Percentiles rank a stretch among this genome's conserved stretches.
Evolutionary conservation across 352 stramenopile genomes (phyloP).

Genomic region (Phytophthora agathidicida): DNA sequence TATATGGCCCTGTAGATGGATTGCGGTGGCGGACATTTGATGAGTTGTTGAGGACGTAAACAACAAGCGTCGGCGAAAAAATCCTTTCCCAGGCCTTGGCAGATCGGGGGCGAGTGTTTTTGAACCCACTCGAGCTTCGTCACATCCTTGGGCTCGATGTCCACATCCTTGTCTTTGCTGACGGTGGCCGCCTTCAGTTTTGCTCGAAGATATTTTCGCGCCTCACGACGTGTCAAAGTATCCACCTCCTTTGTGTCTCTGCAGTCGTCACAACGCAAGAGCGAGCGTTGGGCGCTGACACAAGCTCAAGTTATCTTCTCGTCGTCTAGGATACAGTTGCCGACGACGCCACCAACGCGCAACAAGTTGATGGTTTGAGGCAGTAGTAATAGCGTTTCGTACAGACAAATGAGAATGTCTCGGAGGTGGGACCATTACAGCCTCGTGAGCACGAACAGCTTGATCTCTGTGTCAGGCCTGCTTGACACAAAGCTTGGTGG

Average conservation of each 20-base stretch:
- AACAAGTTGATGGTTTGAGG: slow-evolving; percentile 2
- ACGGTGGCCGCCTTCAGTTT: neutral
- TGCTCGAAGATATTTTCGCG: slow-evolving; percentile 21
- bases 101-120: slow-evolving; percentile 5
- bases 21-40: slow-evolving; percentile 15
- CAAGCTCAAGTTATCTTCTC: slow-evolving; percentile 11
- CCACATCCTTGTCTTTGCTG: slow-evolving; percentile 13
- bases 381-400: slow-evolving; percentile 24
- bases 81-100: slow-evolving; percentile 2
- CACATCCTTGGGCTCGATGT: slow-evolving; percentile 9
- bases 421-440: slow-evolving; percentile 26
- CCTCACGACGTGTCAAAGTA: slow-evolving; percentile 10
- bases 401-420: slow-evolving; percentile 17
- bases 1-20: neutral
- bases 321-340: slow-evolving; percentile 2
- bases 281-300: neutral
- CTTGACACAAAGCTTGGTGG: too few relatives aligned
- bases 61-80: slow-evolving; percentile 19
- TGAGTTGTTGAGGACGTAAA: slow-evolving; percentile 13
- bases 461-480: neutral
- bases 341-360: neutral
- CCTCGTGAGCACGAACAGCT: slow-evolving; percentile 7
- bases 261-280: neutral
- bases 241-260: neutral
- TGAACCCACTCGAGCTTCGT: slow-evolving; percentile 15